Conservation (phyloP, 257 asterid species). For the Salvia hispanica region DNA sequence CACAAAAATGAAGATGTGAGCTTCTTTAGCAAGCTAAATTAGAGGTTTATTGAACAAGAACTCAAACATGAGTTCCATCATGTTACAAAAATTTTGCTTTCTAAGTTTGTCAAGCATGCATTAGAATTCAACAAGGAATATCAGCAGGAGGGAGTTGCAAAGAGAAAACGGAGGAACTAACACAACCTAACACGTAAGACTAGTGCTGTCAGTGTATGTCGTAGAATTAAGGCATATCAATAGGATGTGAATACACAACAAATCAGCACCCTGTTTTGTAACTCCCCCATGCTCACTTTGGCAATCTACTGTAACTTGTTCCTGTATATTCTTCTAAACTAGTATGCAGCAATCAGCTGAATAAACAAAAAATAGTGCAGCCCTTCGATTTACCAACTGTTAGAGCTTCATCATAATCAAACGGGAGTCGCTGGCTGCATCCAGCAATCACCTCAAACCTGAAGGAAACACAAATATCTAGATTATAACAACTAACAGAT, state of each 20-base stretch:
- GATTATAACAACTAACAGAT: constrained; percentile 1
- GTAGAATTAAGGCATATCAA: not conserved
- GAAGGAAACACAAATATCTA: constrained; percentile 16
- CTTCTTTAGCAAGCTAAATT: constrained; percentile 21
- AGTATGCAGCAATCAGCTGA: not conserved
- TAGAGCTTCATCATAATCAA: constrained; percentile 21
- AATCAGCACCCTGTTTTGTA: not conserved
- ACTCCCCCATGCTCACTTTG: not conserved
- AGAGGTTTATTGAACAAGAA: not conserved
- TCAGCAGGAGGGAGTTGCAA: not conserved
- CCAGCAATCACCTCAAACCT: constrained; percentile 27
- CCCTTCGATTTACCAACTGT: constrained; percentile 30
- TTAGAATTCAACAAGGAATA: not conserved
- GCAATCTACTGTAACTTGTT: constrained; percentile 19
- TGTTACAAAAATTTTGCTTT: not conserved
- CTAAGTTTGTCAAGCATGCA: not conserved
- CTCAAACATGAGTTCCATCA: not conserved
- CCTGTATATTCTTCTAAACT: not conserved
- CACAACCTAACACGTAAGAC: not conserved
- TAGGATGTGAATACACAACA: not conserved
- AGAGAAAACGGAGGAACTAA: not conserved
- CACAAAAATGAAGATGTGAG: not conserved
- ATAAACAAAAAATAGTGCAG: constrained; percentile 7
- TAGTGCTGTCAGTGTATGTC: not conserved
- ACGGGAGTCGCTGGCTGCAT: constrained; percentile 20